Evolutionary conservation across 2,329 filamentous ascomycete species (phyloP), one percentile per base, ranked within the genome.

Genomic region (Westerdykella aurantiaca): DNA sequence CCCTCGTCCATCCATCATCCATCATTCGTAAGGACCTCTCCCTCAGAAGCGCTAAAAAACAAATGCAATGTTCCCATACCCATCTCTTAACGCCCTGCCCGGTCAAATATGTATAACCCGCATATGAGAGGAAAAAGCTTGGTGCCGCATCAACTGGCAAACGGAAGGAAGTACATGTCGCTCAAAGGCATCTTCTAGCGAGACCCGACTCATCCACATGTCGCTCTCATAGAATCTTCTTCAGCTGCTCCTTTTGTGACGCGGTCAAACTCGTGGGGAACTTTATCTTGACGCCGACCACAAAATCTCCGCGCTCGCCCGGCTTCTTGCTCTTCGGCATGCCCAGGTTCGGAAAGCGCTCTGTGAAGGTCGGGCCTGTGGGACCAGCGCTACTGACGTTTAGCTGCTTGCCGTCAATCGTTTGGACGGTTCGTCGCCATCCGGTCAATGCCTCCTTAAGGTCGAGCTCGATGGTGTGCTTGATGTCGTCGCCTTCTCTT

Each of bases 241-340:
- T 86, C 52, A 98, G 69, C 63, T 85, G 77, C 51, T 82, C 73
- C 75, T 95, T 97, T 72, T 97, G 91, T 4, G 78, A 72, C 6
- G 77, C 45, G 4, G 88, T 91, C 68, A 98, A 69, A 34, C 70
- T 83, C 3, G 82, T 83, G 0, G 93, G 93, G 73, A 95, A 97
- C 63, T 87, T 90, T 67, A 98, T 90, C 61, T 93, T 93, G 60
- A 95, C 90, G 47, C 83, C 86, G 47, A 98, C 78, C 46, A 97
- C 72, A 53, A 98, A 87, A 63, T 95, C 88, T 18, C 93, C 93
- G 44, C 91, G 80, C 57, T 89, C 79, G 46, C 74, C 81, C 0
- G 87, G 88, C 64, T 89, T 91, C 78, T 95, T 97, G 48, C 87
- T 88, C 60, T 93, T 82, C 31, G 90, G 89, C 93, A 98, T 97